phyloP scores from a whole-genome alignment of 2,329 filamentous ascomycete species.

The Ceratocystis destructans region DNA sequence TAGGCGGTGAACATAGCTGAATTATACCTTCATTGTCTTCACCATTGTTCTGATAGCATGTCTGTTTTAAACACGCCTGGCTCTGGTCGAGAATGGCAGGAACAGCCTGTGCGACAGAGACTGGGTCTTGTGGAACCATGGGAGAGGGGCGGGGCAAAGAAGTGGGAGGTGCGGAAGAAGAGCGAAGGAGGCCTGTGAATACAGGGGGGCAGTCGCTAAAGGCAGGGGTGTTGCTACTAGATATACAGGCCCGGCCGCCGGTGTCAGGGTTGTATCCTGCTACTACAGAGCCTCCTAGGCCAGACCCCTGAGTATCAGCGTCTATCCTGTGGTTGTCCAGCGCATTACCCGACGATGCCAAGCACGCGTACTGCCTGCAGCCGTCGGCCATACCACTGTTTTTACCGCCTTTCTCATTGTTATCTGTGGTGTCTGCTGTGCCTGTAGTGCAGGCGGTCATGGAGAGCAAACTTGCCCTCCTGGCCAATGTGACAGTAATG shows the following conservation, averaged over 20 bases:
- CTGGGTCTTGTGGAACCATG: conserved; percentile 2
- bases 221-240: not conserved
- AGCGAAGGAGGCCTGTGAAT: not conserved
- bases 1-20: not conserved
- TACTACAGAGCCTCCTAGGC: too few species aligned
- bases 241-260: not conserved
- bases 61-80: conserved; percentile 5
- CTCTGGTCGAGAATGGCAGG: conserved; percentile 7
- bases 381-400: not conserved
- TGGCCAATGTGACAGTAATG: not conserved
- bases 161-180: not conserved
- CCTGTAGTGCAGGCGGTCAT: not conserved
- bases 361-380: not conserved
- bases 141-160: not conserved
- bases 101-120: not conserved
- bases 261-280: too few species aligned
- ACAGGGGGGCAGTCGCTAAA: not conserved
- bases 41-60: not conserved
- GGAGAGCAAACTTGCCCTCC: not conserved
- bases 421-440: too few species aligned
- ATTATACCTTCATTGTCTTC: not conserved
- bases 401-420: not conserved
- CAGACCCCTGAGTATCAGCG: not conserved
- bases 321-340: conserved; percentile 2
- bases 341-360: not conserved